Conservation (phyloP, 1,284 basidiomycete genomes). For the Taiwanofungus camphoratus region DNA sequence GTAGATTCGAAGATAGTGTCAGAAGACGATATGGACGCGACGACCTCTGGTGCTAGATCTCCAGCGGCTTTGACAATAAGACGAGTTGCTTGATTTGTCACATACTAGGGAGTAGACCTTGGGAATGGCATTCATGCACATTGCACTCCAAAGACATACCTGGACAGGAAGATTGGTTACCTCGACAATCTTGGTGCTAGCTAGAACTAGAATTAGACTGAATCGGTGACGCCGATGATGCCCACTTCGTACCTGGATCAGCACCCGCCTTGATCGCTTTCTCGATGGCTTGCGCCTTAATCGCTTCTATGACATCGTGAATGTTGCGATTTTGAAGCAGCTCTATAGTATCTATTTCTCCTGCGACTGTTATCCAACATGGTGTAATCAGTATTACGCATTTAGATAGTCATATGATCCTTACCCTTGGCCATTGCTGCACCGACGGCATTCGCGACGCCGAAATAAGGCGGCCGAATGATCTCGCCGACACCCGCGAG, state of each 20-base stretch:
- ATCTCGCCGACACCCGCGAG: conserved; percentile 43
- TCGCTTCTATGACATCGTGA: conserved; percentile 35
- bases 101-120: conserved; percentile 31
- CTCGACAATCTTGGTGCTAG: conserved; percentile 39
- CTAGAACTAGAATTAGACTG: conserved; percentile 8
- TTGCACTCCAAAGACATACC: conserved; percentile 20
- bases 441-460: conserved; percentile 55
- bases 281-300: conserved; percentile 39
- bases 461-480: conserved; percentile 42
- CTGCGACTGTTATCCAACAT: conserved; percentile 19
- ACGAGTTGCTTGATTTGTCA: conserved; percentile 45
- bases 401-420: conserved; percentile 5
- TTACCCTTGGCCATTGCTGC: conserved; percentile 40
- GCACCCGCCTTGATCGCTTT: conserved; percentile 42
- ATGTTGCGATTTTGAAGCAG: conserved; percentile 34
- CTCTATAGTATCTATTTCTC: conserved; percentile 37
- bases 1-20: background rate
- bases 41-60: conserved; percentile 26
- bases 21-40: conserved; percentile 8
- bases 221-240: background rate
- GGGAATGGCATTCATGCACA: too few relatives aligned
- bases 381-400: background rate
- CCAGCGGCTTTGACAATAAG: conserved; percentile 45
- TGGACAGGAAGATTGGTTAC: conserved; percentile 38
- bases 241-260: conserved; percentile 24